Evolutionary conservation across 2,329 filamentous ascomycete genomes (phyloP), one percentile per base, ranked within the genome.

Genomic region (Aspergillus carbonarius): DNA sequence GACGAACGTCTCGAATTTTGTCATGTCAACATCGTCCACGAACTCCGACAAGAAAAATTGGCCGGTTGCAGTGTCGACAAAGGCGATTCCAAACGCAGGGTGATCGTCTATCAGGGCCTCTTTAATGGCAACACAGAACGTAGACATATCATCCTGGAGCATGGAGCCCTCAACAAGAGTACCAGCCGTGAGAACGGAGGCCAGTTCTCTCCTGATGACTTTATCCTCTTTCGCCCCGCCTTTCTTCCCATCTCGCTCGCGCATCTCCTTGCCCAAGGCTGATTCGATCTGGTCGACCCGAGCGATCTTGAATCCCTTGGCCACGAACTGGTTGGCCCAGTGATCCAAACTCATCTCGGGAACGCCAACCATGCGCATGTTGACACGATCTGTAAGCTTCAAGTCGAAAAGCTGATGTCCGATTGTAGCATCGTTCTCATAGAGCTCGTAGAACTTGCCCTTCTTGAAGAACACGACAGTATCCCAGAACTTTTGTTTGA

Each of bases 381-480:
- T 99, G 73, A 99, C 95, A 55, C 95, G 86, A 69, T 99, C 95
- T 0, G 95, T 99, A 72, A 99, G 88, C 78, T 99, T 99, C 57
- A 99, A 83, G 74, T 99, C 95, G 68, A 99, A 99, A 15, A 97
- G 82, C 73, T 98, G 95, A 72, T 99, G 93, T 4, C 95, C 95
- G 57, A 98, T 88, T 0, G 93, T 96, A 5, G 95, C 95, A 76
- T 99, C 95, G 60, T 97, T 96, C 74, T 99, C 95, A 70, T 98
- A 99, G 0, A 99, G 83, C 73, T 99, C 95, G 72, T 97, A 99
- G 76, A 99, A 99, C 70, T 99, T 99, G 70, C 95, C 95, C 81
- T 99, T 99, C 77, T 98, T 99, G 87, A 99, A 99, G 78, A 99
- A 99, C 15, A 99, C 93, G 47, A 99, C 89, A 0, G 93, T 97